Base-by-base conservation (phyloP, 768 basidiomycete species). In the Tulasnella sp. region DNA sequence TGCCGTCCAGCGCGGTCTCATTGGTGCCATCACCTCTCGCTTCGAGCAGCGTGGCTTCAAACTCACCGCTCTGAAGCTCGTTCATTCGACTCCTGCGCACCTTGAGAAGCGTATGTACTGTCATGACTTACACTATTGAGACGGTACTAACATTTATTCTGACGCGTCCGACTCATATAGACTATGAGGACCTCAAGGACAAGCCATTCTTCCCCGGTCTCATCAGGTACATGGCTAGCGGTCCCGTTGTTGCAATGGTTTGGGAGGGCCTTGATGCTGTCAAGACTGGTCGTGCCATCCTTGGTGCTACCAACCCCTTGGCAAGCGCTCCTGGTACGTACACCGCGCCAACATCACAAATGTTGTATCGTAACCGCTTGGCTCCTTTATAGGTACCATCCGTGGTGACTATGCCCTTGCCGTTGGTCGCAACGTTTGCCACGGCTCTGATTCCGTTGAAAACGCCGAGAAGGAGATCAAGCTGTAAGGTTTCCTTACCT, bases 41-140 rank as follows among this genome's bases (percentile, higher is more conserved):
- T 99, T 99, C 85, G 97, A 99, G 89, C 90, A 92, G 87, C 94
- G 97, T 80, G 97, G 97, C 80, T 99, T 90, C 91, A 97, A 98
- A 88, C 91, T 99, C 83, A 87, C 92, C 82, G 97, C 97, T 77
- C 87, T 98, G 83, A 98, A 99, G 87, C 87, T 98, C 82, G 90
- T 90, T 78, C 89, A 91, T 67, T 87, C 97, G 58, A 87, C 91
- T 79, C 85, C 87, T 78, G 88, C 88, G 81, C 96, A 95, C 85
- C 94, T 99, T 82, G 92, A 97, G 87, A 89, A 93, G 82, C 97
- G 93, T 94, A 19, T 67, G 84, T 82, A 45, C 17, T 22, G 6
- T 34, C 14, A 29, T 29, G 17, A 12, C 38, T 52, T 14, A 40
- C 12, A 64, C 75, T n/a, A 38, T 15, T 67, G 52, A 25, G 22